Base-by-base conservation (phyloP, 2,329 filamentous ascomycete genomes). In the Pseudogymnoascus verrucosus region DNA sequence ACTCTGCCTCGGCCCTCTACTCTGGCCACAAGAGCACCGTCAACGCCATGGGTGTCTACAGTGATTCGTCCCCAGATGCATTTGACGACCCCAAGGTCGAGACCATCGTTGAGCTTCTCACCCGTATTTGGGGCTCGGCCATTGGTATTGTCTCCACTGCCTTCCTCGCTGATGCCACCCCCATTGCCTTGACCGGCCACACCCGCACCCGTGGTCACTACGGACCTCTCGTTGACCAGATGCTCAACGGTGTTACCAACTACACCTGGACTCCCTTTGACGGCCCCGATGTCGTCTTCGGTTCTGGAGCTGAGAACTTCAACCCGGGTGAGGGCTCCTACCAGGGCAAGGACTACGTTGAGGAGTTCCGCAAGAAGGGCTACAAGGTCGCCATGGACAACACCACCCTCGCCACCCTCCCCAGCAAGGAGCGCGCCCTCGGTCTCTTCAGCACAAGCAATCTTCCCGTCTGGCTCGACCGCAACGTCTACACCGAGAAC, bases 81-180 rank as follows among this genome's bases (percentile, higher is more conserved):
- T 91, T 91, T 67, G 91, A 96, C 72, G 91, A 96, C 71, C 91
- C 91, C 62, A 95, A 93, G 78, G 84, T 96, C 21, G 91, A 95
- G 78, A 91, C 87, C 12, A 90, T 96, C 72, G 86, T 89, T 21
- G 89, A 92, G 76, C 80, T 95, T 64, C 87, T 93, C 76, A 82
- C 84, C 69, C 87, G 91, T 64, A 79, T 91, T 62, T 85, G 82
- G 75, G 82, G 85, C 65, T 79, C 85, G 68, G 78, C 80, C 64
- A 76, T 85, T 57, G 84, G 84, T 63, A 83, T 84, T 51, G 90
- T 95, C 44, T 89, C 88, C 2, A 96, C 91, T n/a, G 90, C 91
- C 4, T 89, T 86, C 75, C 81, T 92, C 62, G 86, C 90, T 3
- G 91, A 96, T 77, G 91, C 91, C 10, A 96, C 91, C 0, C 91